phyloP scores from a whole-genome alignment of 345 rosid species.

The Syzygium aromaticum region DNA sequence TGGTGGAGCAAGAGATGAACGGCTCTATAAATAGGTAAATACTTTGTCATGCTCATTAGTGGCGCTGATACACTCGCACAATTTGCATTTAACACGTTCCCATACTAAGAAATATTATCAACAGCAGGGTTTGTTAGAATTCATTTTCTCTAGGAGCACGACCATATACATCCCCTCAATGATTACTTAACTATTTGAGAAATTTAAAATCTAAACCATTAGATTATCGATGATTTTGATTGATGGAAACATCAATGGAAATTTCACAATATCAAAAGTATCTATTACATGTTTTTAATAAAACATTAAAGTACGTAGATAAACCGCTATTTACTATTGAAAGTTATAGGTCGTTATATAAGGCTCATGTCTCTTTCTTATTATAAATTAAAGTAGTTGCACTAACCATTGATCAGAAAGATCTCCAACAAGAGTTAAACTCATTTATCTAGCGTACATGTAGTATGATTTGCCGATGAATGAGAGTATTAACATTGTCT shows the following conservation, averaged over 20 bases:
- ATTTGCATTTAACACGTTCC: background rate
- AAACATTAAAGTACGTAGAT: background rate
- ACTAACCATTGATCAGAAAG: background rate
- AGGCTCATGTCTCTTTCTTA: background rate
- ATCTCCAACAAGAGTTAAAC: background rate
- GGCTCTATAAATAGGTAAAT: background rate
- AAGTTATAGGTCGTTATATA: background rate
- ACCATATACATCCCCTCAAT: background rate
- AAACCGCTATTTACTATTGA: background rate
- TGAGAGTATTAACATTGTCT: background rate
- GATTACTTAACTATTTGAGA: background rate
- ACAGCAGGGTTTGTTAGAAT: background rate
- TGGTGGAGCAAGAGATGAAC: background rate
- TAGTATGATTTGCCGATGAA: background rate
- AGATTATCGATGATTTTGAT: background rate
- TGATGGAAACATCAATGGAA: background rate
- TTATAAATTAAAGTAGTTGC: background rate
- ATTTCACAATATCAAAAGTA: background rate
- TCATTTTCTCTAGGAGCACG: background rate
- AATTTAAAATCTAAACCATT: background rate
- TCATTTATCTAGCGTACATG: background rate
- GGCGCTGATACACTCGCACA: background rate
- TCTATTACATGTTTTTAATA: background rate
- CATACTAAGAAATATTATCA: background rate
- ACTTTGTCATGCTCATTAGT: background rate